These are phyloP conservation scores for Funneliformis geosporum DNA, from an alignment of 192 early-diverging fungal genomes.

Conservation along the genomic window DNA sequence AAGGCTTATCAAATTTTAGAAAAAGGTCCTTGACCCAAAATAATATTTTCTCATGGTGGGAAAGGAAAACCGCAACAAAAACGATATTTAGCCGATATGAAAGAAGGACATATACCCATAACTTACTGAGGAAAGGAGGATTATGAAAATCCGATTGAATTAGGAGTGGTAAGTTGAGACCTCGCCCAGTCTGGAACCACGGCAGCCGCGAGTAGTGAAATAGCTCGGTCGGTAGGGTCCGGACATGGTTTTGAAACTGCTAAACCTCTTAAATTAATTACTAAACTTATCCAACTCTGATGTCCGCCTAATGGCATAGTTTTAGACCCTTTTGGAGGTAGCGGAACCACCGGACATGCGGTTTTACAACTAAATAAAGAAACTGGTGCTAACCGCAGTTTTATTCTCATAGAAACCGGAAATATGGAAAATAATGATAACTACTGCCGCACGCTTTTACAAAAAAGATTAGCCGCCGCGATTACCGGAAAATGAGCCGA, in stretches of 20 bases:
- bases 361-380: not conserved
- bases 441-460: not conserved
- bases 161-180: no score
- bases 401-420: not conserved
- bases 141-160: no score
- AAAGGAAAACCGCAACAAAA: no score
- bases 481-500: constrained; percentile 11
- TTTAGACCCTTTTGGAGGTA: not conserved
- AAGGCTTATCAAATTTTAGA: no score
- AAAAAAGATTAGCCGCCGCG: not conserved
- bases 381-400: not conserved
- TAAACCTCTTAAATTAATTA: not conserved
- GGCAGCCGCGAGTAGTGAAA: no score
- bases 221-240: no score
- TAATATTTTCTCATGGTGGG: no score
- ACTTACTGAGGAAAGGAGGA: no score
- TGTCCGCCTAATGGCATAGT: not conserved
- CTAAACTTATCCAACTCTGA: constrained; percentile 6
- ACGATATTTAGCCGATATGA: no score
- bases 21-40: no score
- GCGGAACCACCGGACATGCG: constrained; percentile 4
- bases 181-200: no score
- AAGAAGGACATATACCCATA: no score
- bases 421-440: not conserved
- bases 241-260: not conserved